Conservation (phyloP, 2,329 filamentous ascomycete species). For the Macrophomina tecta region DNA sequence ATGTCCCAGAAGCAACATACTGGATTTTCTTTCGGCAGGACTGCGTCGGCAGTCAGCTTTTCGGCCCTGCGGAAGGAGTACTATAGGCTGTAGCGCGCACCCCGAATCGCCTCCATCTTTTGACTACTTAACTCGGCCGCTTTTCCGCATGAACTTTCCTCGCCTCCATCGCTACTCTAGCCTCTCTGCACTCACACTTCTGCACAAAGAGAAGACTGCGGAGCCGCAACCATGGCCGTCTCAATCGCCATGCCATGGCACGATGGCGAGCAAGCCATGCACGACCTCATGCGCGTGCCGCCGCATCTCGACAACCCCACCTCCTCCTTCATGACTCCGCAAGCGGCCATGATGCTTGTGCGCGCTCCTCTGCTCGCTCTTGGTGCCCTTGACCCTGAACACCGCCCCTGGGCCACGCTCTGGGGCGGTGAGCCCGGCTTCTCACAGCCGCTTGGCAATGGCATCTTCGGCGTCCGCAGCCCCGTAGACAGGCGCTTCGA, state of each 20-base stretch:
- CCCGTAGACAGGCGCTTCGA: conserved; percentile 68
- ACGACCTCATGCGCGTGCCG: conserved; percentile 65
- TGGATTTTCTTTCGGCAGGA: no score
- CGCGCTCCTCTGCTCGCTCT: conserved; percentile 72
- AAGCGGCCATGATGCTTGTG: conserved; percentile 66
- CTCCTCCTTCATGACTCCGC: conserved; percentile 64
- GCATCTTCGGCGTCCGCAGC: conserved; percentile 68
- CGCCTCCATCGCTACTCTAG: background rate
- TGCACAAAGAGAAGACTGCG: background rate
- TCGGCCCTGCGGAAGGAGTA: no score
- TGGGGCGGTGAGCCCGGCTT: conserved; percentile 79
- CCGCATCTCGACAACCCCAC: conserved; percentile 69
- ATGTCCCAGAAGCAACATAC: background rate
- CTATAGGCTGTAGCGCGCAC: no score
- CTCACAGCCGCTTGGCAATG: conserved; percentile 65
- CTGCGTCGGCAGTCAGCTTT: no score
- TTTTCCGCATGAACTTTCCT: background rate
- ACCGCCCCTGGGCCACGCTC: conserved; percentile 76
- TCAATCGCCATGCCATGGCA: conserved; percentile 62
- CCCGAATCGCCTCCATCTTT: no score
- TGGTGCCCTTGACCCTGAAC: conserved; percentile 70
- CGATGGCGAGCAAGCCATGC: conserved; percentile 70
- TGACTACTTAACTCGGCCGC: no score
- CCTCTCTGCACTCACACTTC: background rate
- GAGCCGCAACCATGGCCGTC: conserved; percentile 47